phyloP scores from a whole-genome alignment of 2,329 filamentous ascomycete genomes.

The Bipolaris zeicola region DNA sequence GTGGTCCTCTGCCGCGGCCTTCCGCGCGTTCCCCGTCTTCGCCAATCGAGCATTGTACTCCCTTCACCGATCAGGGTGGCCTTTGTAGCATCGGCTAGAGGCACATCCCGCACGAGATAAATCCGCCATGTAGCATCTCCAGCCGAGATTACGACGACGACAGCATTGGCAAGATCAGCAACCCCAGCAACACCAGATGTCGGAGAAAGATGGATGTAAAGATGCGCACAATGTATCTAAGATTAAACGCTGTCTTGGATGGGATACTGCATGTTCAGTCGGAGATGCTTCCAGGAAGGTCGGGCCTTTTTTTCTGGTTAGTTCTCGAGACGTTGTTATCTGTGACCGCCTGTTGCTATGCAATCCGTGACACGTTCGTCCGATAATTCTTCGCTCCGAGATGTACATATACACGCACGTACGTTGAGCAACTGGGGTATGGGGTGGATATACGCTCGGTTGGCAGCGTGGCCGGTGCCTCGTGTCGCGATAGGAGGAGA shows the following conservation, averaged over 20 bases:
- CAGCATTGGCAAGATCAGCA: neutral
- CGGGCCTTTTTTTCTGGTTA: neutral
- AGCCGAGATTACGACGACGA: conserved; percentile 11
- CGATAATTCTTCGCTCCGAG: neutral
- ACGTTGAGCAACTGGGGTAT: conserved; percentile 3
- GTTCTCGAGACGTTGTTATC: conserved; percentile 3
- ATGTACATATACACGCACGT: neutral
- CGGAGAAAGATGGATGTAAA: neutral
- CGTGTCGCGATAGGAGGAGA: neutral
- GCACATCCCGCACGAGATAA: conserved; percentile 20
- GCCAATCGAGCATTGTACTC: conserved; percentile 14
- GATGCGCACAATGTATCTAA: neutral
- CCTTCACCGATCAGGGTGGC: conserved; percentile 15
- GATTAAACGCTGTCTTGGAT: conserved; percentile 8
- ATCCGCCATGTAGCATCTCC: conserved; percentile 1
- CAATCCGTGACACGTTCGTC: conserved; percentile 5
- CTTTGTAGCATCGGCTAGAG: conserved; percentile 21
- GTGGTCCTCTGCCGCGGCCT: neutral
- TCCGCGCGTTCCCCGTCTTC: conserved; percentile 5
- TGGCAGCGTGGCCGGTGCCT: neutral
- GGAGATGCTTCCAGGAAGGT: neutral
- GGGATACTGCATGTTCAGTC: conserved; percentile 5
- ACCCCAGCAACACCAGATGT: conserved; percentile 4
- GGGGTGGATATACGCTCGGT: neutral
- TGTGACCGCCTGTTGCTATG: conserved; percentile 3